Evolutionary conservation across 345 rosid genomes (phyloP).

Genomic region (Gossypium longicalyx): DNA sequence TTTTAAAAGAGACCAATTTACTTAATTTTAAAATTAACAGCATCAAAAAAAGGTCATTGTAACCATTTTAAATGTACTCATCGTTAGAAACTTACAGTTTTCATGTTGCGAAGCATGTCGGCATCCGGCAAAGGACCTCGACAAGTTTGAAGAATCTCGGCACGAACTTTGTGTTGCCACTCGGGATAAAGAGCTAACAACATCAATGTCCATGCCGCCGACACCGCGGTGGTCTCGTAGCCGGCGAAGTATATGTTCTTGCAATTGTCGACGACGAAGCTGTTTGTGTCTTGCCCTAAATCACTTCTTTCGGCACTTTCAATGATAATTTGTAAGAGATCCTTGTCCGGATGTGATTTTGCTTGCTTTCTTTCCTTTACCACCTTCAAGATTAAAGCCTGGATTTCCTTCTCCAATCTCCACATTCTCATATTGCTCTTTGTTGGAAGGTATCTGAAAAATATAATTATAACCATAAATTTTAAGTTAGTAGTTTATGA

Average conservation of each 20-base stretch:
- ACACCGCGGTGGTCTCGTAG: not conserved
- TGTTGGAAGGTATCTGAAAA: not conserved
- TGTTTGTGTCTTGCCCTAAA: not conserved
- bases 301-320: not conserved
- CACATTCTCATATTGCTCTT: not conserved
- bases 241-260: not conserved
- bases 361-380: not conserved
- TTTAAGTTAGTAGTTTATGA: no score
- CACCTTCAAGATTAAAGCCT: not conserved
- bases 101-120: not conserved
- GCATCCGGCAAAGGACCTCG: not conserved
- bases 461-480: no score
- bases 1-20: no score
- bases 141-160: not conserved
- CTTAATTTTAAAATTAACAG: no score
- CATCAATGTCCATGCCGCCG: not conserved
- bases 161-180: not conserved
- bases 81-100: not conserved
- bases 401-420: not conserved
- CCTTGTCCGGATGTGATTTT: not conserved
- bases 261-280: not conserved
- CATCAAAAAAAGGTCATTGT: no score
- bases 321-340: not conserved
- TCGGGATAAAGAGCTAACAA: not conserved
- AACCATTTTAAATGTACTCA: no score